Conservation (phyloP, 1,284 basidiomycete species). For the Malassezia nana region DNA sequence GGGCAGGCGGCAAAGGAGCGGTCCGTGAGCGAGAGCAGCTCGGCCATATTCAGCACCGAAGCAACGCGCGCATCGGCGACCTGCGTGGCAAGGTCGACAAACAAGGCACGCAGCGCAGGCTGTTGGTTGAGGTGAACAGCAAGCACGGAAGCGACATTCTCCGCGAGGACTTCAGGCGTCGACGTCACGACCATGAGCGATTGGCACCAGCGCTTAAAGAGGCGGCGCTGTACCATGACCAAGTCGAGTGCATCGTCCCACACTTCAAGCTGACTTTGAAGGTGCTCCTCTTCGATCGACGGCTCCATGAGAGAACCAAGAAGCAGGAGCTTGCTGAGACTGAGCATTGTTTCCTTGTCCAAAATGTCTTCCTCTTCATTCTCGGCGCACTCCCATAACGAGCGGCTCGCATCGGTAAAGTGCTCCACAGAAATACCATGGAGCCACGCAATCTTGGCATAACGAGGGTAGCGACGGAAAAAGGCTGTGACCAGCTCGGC, state of each 20-base stretch:
- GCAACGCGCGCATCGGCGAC: slow-evolving; percentile 41
- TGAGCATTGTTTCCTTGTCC: slow-evolving; percentile 65
- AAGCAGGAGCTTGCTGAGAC: slow-evolving; percentile 76
- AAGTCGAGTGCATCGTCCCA: slow-evolving; percentile 54
- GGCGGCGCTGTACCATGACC: slow-evolving; percentile 54
- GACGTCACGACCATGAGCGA: slow-evolving; percentile 4
- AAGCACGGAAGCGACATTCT: slow-evolving; percentile 14
- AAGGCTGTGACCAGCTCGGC: slow-evolving; percentile 62
- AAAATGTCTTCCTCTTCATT: slow-evolving; percentile 52
- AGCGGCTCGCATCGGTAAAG: slow-evolving; percentile 59
- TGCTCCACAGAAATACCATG: slow-evolving; percentile 68
- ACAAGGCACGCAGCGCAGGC: slow-evolving; percentile 29
- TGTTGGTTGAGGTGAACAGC: slow-evolving; percentile 15
- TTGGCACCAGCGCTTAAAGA: slow-evolving; percentile 36
- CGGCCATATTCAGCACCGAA: slow-evolving; percentile 53
- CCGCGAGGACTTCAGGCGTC: slow-evolving; percentile 17
- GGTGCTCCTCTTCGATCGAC: slow-evolving; percentile 17
- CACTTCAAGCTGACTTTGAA: slow-evolving; percentile 46
- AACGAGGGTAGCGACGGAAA: slow-evolving; percentile 57
- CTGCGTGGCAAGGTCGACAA: slow-evolving; percentile 29
- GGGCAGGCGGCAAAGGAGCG: slow-evolving; percentile 27
- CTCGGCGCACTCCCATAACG: slow-evolving; percentile 57
- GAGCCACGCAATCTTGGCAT: slow-evolving; percentile 67
- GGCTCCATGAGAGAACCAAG: slow-evolving; percentile 53
- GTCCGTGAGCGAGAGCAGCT: slow-evolving; percentile 53